These are phyloP conservation scores for Penicillium daleae DNA, from an alignment of 495 filamentous ascomycete genomes.

Conservation along the genomic window DNA sequence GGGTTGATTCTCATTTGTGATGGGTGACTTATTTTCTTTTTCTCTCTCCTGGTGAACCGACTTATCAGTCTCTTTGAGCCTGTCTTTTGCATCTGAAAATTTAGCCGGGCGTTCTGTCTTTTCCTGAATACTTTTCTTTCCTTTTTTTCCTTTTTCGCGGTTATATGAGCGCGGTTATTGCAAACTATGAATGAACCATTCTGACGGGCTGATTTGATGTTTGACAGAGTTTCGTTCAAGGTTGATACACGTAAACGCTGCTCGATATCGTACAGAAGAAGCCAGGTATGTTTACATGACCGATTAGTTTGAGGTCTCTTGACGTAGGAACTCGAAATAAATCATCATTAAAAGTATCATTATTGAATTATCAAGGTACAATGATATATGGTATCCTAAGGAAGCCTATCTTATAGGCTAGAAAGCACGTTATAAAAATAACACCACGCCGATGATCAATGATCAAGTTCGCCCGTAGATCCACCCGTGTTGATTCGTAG, in stretches of 20 bases:
- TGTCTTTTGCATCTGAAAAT: neutral
- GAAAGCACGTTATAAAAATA: constrained; percentile 4
- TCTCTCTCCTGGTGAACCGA: neutral
- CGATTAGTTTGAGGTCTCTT: too few species aligned
- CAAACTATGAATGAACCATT: neutral
- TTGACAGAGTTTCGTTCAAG: too few species aligned
- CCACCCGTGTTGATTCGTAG: constrained; percentile 7
- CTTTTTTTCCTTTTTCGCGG: neutral
- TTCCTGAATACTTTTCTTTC: neutral
- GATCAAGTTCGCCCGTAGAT: constrained; percentile 3
- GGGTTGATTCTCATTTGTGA: neutral
- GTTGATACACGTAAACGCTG: neutral
- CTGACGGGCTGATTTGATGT: neutral
- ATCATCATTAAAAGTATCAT: constrained; percentile 8
- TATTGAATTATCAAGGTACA: constrained; percentile 8
- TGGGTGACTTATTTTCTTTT: neutral
- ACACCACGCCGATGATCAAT: constrained; percentile 1
- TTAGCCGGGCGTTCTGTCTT: neutral
- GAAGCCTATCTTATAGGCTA: neutral
- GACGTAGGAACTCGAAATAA: neutral
- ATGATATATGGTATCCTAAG: neutral
- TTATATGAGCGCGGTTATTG: neutral
- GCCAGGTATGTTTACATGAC: neutral
- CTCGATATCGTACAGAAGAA: neutral
- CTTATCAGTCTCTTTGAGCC: neutral